These are phyloP conservation scores for Cephaloascus albidus DNA, from an alignment of 805 yeast genomes.

Conservation along the genomic window DNA sequence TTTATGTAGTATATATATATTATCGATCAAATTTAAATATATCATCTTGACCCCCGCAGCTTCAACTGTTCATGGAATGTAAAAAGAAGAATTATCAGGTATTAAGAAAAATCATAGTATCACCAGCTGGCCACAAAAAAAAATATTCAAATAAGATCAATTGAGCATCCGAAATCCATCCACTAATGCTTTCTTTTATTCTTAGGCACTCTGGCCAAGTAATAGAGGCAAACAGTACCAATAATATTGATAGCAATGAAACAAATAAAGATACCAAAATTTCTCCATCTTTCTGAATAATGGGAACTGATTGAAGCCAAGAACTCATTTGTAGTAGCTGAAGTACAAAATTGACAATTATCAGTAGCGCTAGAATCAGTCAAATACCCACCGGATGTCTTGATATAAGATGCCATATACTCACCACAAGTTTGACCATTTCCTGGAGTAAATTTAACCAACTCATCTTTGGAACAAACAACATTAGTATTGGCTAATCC, in stretches of 20 bases:
- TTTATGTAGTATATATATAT: too few species aligned
- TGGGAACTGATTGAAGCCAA: conserved; percentile 7
- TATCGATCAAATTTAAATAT: too few species aligned
- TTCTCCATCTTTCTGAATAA: conserved; percentile 37
- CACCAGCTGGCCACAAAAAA: too few species aligned
- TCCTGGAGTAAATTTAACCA: conserved; percentile 40
- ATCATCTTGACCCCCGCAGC: too few species aligned
- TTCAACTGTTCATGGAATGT: too few species aligned
- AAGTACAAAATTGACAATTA: conserved; percentile 16
- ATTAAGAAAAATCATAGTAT: too few species aligned
- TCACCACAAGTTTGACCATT: conserved; percentile 48
- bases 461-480: conserved; percentile 38
- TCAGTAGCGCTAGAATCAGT: conserved; percentile 13
- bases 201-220: conserved; percentile 6
- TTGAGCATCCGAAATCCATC: too few species aligned
- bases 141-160: too few species aligned
- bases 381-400: conserved; percentile 27
- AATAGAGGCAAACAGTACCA: conserved; percentile 4
- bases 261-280: conserved; percentile 45
- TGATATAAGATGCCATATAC: conserved; percentile 33
- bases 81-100: too few species aligned
- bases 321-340: conserved; percentile 8
- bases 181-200: not conserved
- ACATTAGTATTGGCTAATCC: conserved; percentile 45
- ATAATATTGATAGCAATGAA: conserved; percentile 25